phyloP scores from a whole-genome alignment of 257 asterid species.

The Parsonsia alboflavescens region DNA sequence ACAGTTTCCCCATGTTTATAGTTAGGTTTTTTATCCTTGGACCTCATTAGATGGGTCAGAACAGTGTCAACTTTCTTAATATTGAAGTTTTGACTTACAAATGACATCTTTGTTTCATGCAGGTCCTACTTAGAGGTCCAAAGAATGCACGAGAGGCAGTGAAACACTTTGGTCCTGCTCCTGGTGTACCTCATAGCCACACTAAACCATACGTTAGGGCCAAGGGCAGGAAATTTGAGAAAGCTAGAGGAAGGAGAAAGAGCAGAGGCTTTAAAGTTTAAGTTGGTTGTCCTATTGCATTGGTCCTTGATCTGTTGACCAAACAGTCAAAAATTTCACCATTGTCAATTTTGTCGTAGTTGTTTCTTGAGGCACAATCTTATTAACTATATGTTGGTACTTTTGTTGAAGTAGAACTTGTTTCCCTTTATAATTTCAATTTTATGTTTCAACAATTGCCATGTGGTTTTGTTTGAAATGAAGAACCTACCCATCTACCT shows the following conservation, averaged over 20 bases:
- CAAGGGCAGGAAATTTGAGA: conserved; percentile 35
- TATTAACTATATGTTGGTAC: not conserved
- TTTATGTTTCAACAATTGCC: not conserved
- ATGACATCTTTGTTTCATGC: not conserved
- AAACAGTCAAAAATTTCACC: not conserved
- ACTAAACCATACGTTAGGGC: conserved; percentile 37
- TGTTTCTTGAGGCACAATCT: conserved; percentile 4
- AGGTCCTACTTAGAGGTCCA: conserved; percentile 35
- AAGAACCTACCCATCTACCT: not conserved
- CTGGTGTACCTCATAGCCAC: conserved; percentile 39
- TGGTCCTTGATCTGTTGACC: not conserved
- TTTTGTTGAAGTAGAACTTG: not conserved
- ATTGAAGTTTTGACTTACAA: not conserved
- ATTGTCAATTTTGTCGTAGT: conserved; percentile 2
- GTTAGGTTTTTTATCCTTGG: not conserved
- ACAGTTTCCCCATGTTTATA: not conserved
- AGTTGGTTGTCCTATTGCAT: not conserved
- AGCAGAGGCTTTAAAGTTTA: conserved; percentile 37
- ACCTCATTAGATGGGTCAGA: not conserved
- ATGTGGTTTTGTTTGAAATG: not conserved
- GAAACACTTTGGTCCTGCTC: conserved; percentile 39
- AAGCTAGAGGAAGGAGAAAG: conserved; percentile 32
- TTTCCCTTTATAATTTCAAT: not conserved
- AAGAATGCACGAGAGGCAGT: conserved; percentile 37
- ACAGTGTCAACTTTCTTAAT: too few relatives aligned